A percentile compares a stretch with the other conserved stretches of the same genome.
phyloP scores from a whole-genome alignment of 805 yeast genomes.

The Ascoidea rubescens region DNA sequence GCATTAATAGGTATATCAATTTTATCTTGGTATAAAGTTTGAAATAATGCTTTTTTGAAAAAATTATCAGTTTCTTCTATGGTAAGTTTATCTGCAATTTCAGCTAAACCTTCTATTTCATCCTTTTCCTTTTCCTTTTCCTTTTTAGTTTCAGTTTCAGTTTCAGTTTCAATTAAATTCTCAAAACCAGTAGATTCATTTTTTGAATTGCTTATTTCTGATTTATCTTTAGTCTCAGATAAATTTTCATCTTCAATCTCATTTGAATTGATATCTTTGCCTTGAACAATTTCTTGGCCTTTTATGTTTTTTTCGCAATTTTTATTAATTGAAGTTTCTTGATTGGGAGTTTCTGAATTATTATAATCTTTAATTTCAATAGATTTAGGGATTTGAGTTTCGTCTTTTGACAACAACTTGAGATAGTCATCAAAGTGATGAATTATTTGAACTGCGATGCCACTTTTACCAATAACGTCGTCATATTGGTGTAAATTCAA shows the following conservation, averaged over 20 bases:
- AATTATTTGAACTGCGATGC: constrained; percentile 65
- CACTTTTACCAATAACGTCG: constrained; percentile 47
- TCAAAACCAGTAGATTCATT: constrained; percentile 2
- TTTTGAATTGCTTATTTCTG: constrained; percentile 7
- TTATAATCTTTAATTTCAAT: constrained; percentile 16
- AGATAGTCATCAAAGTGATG: constrained; percentile 61
- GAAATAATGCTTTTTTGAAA: constrained; percentile 56
- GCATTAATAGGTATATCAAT: constrained; percentile 55
- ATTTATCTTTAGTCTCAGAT: constrained; percentile 2
- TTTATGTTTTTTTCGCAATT: constrained; percentile 3
- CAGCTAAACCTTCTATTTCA: constrained; percentile 5
- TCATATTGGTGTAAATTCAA: constrained; percentile 30
- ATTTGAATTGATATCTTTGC: constrained; percentile 1
- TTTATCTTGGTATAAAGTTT: constrained; percentile 45
- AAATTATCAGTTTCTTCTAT: constrained; percentile 62
- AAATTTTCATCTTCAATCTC: constrained; percentile 5
- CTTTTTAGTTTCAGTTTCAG: constrained; percentile 4
- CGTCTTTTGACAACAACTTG: constrained; percentile 31
- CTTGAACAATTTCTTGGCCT: constrained; percentile 5
- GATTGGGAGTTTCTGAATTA: constrained; percentile 10
- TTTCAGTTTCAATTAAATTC: constrained; percentile 5
- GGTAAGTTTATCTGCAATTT: constrained; percentile 17
- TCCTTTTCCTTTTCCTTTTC: constrained; percentile 10
- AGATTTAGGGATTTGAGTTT: constrained; percentile 28
- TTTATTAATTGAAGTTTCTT: constrained; percentile 7